Base-by-base conservation (phyloP, 768 basidiomycete genomes). In the Pleurotus tuoliensis region DNA sequence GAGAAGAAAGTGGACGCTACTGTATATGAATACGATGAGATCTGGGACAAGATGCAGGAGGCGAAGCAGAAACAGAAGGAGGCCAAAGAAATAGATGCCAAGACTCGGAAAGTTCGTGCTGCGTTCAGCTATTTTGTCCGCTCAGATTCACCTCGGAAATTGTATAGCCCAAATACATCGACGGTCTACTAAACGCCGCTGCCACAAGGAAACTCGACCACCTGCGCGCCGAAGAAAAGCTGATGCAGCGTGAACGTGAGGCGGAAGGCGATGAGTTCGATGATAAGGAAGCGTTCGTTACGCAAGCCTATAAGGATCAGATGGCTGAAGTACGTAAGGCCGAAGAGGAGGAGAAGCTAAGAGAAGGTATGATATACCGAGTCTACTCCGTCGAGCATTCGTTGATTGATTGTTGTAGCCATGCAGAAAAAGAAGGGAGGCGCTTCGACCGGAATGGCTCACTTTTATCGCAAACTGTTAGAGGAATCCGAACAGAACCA, bases 221-320 rank as follows among this genome's bases (percentile, higher is more conserved):
- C 64, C 72, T 98, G 9, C 81, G 94, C 54, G 97, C 97, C 0
- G 97, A 99, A 71, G 96, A 98, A 72, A 98, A 98, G 78, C 89
- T 96, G 89, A 88, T 98, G 67, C 91, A 95, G 68, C 80, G 83
- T 44, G 97, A 98, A 69, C 82, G 97, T 18, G 92, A 95, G 72
- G 74, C 80, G 16, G 97, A 99, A 72, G 97, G 97, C 0, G 94
- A 94, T 59, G 82, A 94, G 68, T 99, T 92, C 68, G 80, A 80
- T 56, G 97, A 92, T 75, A 98, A 95, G 76, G 97, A 98, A 55
- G 79, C 86, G n/a, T 99, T 98, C 64, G 96, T 98, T 49, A 99
- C 97, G 0, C 92, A 94, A 65, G 94, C 92, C 20, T 99, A 99
- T 74, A 94, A 94, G 69, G 89, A 92, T 48, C 97, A 98, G 71